Evolutionary conservation across 2,329 filamentous ascomycete species (phyloP).

Genomic region (Phyllosticta citriasiana): DNA sequence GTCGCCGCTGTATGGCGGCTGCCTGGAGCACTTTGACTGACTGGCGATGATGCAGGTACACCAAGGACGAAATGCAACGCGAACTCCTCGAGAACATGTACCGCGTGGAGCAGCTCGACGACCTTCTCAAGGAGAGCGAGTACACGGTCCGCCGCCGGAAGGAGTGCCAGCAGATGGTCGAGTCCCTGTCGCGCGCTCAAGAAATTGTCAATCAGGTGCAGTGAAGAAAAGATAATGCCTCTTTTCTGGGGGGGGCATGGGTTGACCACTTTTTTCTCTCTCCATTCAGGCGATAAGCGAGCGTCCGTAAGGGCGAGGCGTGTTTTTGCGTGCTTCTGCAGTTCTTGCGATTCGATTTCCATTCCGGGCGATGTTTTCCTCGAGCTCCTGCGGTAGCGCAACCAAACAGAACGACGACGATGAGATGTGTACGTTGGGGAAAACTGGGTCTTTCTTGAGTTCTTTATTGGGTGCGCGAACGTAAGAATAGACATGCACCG

Average conservation of each 20-base stretch:
- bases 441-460: not conserved
- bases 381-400: not conserved
- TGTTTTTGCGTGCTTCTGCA: not conserved
- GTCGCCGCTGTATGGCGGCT: not conserved
- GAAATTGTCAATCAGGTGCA: conserved; percentile 86
- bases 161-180: conserved; percentile 99
- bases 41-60: conserved; percentile 49
- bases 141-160: conserved; percentile 92
- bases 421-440: not conserved
- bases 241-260: not conserved
- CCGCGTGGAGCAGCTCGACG: conserved; percentile 78
- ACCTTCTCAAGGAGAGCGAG: conserved; percentile 94
- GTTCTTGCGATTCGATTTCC: not conserved
- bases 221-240: conserved; percentile 21
- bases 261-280: not conserved
- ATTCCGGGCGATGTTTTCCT: not conserved
- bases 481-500: conserved; percentile 7
- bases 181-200: conserved; percentile 77
- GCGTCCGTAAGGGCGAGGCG: not conserved
- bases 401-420: not conserved
- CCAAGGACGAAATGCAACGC: conserved; percentile 97
- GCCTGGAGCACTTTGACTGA: not conserved
- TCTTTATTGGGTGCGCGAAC: not conserved
- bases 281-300: not conserved
- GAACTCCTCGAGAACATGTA: conserved; percentile 98